Evolutionary conservation across 208 protist species (phyloP), one percentile per base, ranked within the genome.

Genomic region (Acanthamoeba polyphaga): DNA sequence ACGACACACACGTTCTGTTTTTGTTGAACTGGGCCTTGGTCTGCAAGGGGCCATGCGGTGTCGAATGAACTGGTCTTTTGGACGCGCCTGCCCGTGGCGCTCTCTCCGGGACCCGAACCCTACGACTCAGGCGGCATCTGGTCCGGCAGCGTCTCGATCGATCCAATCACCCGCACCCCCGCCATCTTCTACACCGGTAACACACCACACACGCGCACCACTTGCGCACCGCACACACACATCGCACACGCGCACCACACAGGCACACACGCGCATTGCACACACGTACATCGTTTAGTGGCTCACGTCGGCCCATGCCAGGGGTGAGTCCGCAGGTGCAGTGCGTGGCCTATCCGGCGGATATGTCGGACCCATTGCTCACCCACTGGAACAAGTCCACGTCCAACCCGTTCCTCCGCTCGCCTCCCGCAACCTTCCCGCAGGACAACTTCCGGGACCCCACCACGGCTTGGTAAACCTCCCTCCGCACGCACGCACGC

Each of bases 331-430:
- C 76, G 29, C 76, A 91, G 58, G 51, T 72, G 8, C 84, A 91
- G 58, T 91, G 84, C 43, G 4, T 91, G 32, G 84, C 84, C 55
- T 70, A 72, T 24, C 84, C 84, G 29, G 84, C 84, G 1, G 32
- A 91, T 24, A 9, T 49, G 5, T 91, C 84, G 27, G 84, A 91
- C 62, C 9, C 13, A 10, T 49, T 70, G 17, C 84, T 91, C 53
- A 91, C 84, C 60, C 32, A 91, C 84, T 91, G 84, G 84, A 70
- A 51, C 58, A 91, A 91, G 60, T 91, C 51, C 29, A 22, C 53
- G 38, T 13, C 58, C 58, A 91, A 91, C 46, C 84, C 84, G 9
- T 51, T 91, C 84, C 53, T 91, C 32, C 58, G 1, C 10, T 6
- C n/a, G 27, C 84, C 84, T 91, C 84, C 84, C 32, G 17, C 84